Evolutionary conservation across 1,284 basidiomycete species (phyloP).

Genomic region (Moesziomyces globuligerus): DNA sequence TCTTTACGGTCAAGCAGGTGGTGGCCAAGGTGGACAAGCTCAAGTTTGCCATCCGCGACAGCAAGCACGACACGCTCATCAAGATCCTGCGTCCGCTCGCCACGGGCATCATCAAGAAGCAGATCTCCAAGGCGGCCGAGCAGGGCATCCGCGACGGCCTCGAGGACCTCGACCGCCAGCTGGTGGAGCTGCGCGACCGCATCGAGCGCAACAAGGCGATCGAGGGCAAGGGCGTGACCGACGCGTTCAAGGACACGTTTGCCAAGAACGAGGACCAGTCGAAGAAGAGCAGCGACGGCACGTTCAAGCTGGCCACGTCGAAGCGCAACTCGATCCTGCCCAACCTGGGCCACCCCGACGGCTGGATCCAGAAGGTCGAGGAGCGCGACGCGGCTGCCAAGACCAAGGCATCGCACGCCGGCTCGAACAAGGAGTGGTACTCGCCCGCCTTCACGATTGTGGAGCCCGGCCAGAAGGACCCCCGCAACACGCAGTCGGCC

Average conservation of each 20-base stretch:
- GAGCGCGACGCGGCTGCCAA: slow-evolving; percentile 73
- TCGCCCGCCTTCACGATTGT: slow-evolving; percentile 73
- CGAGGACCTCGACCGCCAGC: slow-evolving; percentile 85
- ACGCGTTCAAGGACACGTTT: slow-evolving; percentile 76
- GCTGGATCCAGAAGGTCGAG: slow-evolving; percentile 76
- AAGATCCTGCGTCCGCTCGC: slow-evolving; percentile 74
- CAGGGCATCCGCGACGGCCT: slow-evolving; percentile 81
- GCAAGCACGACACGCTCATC: slow-evolving; percentile 89
- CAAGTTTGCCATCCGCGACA: slow-evolving; percentile 89
- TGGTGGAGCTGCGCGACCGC: slow-evolving; percentile 80
- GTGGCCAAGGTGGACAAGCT: slow-evolving; percentile 83
- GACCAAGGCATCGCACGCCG: slow-evolving; percentile 33
- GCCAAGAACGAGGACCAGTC: slow-evolving; percentile 65
- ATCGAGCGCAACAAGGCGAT: slow-evolving; percentile 71
- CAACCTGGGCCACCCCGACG: slow-evolving; percentile 75
- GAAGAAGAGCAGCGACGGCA: slow-evolving; percentile 60
- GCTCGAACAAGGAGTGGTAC: slow-evolving; percentile 74
- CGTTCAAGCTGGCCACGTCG: slow-evolving; percentile 61
- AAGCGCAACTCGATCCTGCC: slow-evolving; percentile 66
- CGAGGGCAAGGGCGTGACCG: slow-evolving; percentile 47
- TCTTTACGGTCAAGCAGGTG: slow-evolving; percentile 82
- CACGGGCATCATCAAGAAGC: slow-evolving; percentile 80
- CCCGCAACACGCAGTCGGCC: slow-evolving; percentile 41
- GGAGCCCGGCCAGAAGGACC: slow-evolving; percentile 40
- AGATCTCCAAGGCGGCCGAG: slow-evolving; percentile 84